Evolutionary conservation across 306 rosid species (phyloP).

Genomic region (Rosa multiflora): DNA sequence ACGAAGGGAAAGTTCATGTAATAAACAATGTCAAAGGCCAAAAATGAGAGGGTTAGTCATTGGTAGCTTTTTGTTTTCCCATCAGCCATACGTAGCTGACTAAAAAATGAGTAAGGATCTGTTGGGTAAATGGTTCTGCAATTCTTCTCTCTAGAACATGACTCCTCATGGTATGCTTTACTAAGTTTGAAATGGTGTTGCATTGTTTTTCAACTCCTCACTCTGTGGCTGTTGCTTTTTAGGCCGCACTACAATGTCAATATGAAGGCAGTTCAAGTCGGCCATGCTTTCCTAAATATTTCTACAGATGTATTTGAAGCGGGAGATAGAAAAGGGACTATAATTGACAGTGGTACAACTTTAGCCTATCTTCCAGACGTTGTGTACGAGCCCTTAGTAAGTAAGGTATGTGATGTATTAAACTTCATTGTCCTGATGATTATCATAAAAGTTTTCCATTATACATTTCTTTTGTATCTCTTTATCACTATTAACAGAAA

Average conservation of each 20-base stretch:
- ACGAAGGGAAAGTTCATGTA: not conserved
- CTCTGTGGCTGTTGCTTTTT: slow-evolving; percentile 2
- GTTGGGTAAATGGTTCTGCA: not conserved
- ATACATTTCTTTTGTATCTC: not conserved
- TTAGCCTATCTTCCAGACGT: slow-evolving; percentile 96
- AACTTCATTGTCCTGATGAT: not conserved
- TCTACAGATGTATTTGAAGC: slow-evolving; percentile 59
- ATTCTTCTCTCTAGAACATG: not conserved
- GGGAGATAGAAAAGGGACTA: slow-evolving; percentile 77
- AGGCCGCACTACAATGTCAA: slow-evolving; percentile 94
- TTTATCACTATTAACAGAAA: not conserved
- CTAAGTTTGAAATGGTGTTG: not conserved
- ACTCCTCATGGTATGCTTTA: not conserved
- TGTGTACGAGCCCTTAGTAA: slow-evolving; percentile 73
- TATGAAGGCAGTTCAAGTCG: slow-evolving; percentile 93
- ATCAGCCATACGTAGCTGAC: not conserved
- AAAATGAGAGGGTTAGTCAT: not conserved
- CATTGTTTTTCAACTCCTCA: not conserved
- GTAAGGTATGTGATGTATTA: slow-evolving; percentile 47
- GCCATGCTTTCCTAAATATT: slow-evolving; percentile 53
- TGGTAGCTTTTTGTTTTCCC: not conserved
- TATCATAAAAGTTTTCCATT: not conserved
- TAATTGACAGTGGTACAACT: slow-evolving; percentile 97
- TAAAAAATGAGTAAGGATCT: not conserved
- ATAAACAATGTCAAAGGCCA: not conserved